phyloP scores from a whole-genome alignment of 2,329 filamentous ascomycete species.

The Eutypa lata region DNA sequence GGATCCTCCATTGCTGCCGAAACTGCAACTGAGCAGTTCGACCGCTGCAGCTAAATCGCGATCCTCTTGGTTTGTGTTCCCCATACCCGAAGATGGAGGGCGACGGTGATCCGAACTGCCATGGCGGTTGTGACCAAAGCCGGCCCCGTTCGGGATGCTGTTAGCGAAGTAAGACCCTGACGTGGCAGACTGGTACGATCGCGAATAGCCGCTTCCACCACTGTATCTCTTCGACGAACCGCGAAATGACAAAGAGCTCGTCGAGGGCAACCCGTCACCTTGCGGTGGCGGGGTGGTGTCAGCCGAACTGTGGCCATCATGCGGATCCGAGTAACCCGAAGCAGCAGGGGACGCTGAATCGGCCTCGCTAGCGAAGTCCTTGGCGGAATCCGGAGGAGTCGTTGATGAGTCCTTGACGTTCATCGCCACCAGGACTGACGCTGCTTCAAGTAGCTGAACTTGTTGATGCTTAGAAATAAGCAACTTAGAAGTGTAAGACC shows the following conservation, averaged over 20 bases:
- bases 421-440: conserved; percentile 94
- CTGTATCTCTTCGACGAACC: conserved; percentile 57
- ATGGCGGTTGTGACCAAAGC: conserved; percentile 62
- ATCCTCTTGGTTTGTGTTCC: conserved; percentile 75
- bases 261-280: conserved; percentile 58
- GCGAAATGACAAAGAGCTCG: conserved; percentile 45
- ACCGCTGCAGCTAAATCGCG: conserved; percentile 86
- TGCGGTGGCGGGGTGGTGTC: conserved; percentile 91
- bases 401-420: conserved; percentile 54
- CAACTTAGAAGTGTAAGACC: conserved; percentile 94
- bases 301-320: conserved; percentile 76
- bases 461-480: conserved; percentile 99
- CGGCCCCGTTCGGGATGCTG: conserved; percentile 49
- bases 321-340: conserved; percentile 75
- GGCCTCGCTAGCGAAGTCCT: conserved; percentile 71
- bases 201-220: conserved; percentile 59
- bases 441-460: conserved; percentile 93
- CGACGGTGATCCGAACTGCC: conserved; percentile 68
- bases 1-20: conserved; percentile 70
- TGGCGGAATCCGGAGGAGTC: conserved; percentile 63
- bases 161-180: conserved; percentile 51
- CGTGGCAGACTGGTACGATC: conserved; percentile 74
- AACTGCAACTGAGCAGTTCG: conserved; percentile 86
- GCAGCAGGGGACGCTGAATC: conserved; percentile 80
- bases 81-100: conserved; percentile 75